Evolutionary conservation across 495 filamentous ascomycete species (phyloP).

Genomic region (Talaromyces wortmannii): DNA sequence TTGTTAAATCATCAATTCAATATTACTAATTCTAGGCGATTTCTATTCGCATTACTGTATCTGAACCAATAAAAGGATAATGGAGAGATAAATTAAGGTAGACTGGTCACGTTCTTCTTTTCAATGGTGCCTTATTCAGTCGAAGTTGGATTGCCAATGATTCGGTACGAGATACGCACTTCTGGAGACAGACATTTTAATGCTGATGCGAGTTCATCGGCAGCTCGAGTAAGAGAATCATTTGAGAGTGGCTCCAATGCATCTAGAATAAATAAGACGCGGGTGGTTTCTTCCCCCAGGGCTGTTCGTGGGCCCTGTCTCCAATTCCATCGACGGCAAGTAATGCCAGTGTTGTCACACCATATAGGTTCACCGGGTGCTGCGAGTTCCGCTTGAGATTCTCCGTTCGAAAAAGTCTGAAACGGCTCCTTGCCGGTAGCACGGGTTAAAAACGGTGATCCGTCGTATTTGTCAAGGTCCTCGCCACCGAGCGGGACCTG

Average conservation of each 20-base stretch:
- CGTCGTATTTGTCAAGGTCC: constrained; percentile 25
- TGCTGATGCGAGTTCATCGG: constrained; percentile 10
- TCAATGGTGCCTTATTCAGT: background rate
- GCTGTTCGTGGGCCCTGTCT: constrained; percentile 22
- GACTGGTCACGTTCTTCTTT: background rate
- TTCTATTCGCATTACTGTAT: background rate
- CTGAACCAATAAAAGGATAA: background rate
- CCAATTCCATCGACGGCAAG: constrained; percentile 27
- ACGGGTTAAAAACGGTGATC: constrained; percentile 17
- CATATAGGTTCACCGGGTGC: constrained; percentile 19
- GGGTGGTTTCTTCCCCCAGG: constrained; percentile 16
- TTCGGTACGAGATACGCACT: constrained; percentile 1
- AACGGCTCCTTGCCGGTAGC: constrained; percentile 21
- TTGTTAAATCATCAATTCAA: too few species aligned
- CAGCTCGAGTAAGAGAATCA: constrained; percentile 6
- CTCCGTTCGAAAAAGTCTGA: constrained; percentile 15
- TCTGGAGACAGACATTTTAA: constrained; percentile 8
- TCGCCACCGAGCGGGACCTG: constrained; percentile 25
- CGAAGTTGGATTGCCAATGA: background rate
- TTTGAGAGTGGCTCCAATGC: constrained; percentile 7
- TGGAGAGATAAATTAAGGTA: background rate
- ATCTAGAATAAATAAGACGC: constrained; percentile 21
- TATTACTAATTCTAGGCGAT: too few species aligned
- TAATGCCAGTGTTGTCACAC: constrained; percentile 22
- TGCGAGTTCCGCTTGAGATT: constrained; percentile 13